Percentiles rank a stretch among this genome's conserved stretches.
Evolutionary conservation across 176 grass and related monocot genomes (phyloP).

Genomic region (Eleusine indica): DNA sequence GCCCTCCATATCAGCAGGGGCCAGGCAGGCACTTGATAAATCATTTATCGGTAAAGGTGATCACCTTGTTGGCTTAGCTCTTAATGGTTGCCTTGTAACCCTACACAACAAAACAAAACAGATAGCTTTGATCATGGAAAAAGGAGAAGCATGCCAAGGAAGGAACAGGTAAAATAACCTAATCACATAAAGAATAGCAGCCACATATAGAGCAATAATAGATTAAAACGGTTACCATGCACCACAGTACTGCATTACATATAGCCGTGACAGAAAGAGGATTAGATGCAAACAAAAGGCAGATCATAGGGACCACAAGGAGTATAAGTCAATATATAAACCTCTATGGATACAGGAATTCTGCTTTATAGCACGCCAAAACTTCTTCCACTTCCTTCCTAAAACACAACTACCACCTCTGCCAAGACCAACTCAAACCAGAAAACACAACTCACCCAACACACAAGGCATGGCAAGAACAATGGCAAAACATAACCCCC

Average conservation of each 20-base stretch:
- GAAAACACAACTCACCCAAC: constrained; percentile 55
- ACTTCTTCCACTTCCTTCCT: constrained; percentile 53
- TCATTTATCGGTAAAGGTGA: constrained; percentile 31
- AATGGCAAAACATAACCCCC: constrained; percentile 67
- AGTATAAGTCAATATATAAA: constrained; percentile 57
- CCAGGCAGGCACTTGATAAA: constrained; percentile 28
- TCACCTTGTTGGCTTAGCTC: constrained; percentile 36
- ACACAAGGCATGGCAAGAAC: constrained; percentile 47
- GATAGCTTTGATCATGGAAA: constrained; percentile 34
- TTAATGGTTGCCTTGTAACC: constrained; percentile 52
- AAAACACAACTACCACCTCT: constrained; percentile 50
- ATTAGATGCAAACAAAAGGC: constrained; percentile 63
- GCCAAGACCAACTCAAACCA: constrained; percentile 60
- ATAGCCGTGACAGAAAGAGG: constrained; percentile 48
- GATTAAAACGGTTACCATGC: constrained; percentile 42
- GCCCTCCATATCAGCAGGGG: constrained; percentile 11
- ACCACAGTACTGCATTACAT: constrained; percentile 32
- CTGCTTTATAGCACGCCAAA: constrained; percentile 72
- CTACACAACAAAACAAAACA: constrained; percentile 49
- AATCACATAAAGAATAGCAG: constrained; percentile 45
- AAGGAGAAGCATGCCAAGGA: constrained; percentile 57
- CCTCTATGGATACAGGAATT: constrained; percentile 42
- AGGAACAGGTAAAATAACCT: constrained; percentile 49
- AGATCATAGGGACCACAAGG: constrained; percentile 45
- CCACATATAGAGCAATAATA: constrained; percentile 54